phyloP scores from a whole-genome alignment of 164 flowering plant genomes.

The Macadamia tetraphylla region DNA sequence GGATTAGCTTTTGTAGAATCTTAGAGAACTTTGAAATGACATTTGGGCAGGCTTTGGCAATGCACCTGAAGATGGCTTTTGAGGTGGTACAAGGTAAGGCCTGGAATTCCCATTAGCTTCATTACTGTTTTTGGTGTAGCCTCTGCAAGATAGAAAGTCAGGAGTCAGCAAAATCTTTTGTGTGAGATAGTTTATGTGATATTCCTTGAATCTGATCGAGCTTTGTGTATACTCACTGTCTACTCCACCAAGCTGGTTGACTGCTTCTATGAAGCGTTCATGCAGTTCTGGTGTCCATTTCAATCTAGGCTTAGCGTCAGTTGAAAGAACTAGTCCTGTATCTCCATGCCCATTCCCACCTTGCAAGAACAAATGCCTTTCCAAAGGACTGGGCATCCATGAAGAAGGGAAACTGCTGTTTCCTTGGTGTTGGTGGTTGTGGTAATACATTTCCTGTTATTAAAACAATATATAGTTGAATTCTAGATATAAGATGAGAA shows the following conservation, averaged over 20 bases:
- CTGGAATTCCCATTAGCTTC: slow-evolving; percentile 98
- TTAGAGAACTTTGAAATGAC: not conserved
- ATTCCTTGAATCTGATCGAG: too few species aligned
- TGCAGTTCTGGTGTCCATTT: slow-evolving; percentile 97
- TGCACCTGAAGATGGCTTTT: slow-evolving; percentile 76
- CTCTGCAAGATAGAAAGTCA: slow-evolving; percentile 44
- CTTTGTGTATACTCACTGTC: slow-evolving; percentile 66
- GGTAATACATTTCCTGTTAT: slow-evolving; percentile 57
- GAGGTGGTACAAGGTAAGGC: slow-evolving; percentile 88
- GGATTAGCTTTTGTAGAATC: slow-evolving; percentile 7
- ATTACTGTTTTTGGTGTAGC: slow-evolving; percentile 96
- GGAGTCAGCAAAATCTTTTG: slow-evolving; percentile 9
- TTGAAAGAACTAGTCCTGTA: slow-evolving; percentile 85
- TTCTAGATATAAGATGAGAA: slow-evolving; percentile 6
- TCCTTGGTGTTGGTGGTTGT: slow-evolving; percentile 45
- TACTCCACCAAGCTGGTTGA: slow-evolving; percentile 91
- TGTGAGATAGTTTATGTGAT: too few species aligned
- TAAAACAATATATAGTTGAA: slow-evolving; percentile 1
- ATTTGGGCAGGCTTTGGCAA: not conserved
- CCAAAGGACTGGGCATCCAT: slow-evolving; percentile 48
- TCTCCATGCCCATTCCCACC: slow-evolving; percentile 61
- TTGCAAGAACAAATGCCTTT: slow-evolving; percentile 67
- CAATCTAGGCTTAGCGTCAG: slow-evolving; percentile 92
- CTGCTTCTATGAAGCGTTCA: slow-evolving; percentile 84
- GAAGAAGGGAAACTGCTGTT: slow-evolving; percentile 50